Conservation (phyloP, 2,329 filamentous ascomycete species). For the Xylaria sp. region DNA sequence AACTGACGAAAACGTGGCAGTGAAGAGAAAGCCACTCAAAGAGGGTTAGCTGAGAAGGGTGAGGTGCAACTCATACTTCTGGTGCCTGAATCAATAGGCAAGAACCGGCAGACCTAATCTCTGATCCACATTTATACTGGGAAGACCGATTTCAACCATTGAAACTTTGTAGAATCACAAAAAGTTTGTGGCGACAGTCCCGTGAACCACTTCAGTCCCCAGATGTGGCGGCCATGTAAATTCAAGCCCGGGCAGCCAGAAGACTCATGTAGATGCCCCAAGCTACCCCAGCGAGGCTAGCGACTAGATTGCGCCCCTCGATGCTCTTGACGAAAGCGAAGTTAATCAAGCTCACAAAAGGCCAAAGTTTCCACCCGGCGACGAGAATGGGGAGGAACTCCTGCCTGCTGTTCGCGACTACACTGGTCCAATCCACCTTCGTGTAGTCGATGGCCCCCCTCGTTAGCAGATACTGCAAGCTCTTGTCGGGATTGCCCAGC, state of each 20-base stretch:
- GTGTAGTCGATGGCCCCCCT: slow-evolving; percentile 57
- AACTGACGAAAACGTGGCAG: not conserved
- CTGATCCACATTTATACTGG: not conserved
- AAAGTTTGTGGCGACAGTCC: too few relatives aligned
- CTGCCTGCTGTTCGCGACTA: slow-evolving; percentile 57
- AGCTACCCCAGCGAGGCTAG: slow-evolving; percentile 75
- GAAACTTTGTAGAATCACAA: not conserved
- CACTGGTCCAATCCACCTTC: slow-evolving; percentile 57
- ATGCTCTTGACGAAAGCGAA: slow-evolving; percentile 77
- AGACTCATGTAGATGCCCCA: slow-evolving; percentile 83
- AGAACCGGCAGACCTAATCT: not conserved
- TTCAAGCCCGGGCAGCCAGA: slow-evolving; percentile 55
- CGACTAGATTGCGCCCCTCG: slow-evolving; percentile 75
- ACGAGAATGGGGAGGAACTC: slow-evolving; percentile 73
- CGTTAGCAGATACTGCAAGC: slow-evolving; percentile 45
- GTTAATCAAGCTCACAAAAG: slow-evolving; percentile 74
- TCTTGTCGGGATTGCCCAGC: slow-evolving; percentile 51
- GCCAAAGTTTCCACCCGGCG: slow-evolving; percentile 80
- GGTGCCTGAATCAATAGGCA: not conserved
- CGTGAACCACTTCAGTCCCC: not conserved
- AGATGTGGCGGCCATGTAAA: not conserved
- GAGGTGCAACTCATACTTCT: slow-evolving; percentile 9
- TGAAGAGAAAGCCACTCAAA: not conserved
- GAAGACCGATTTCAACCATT: not conserved
- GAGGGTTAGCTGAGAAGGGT: too few relatives aligned